phyloP scores from a whole-genome alignment of 345 rosid species.

The Kernera saxatilis region DNA sequence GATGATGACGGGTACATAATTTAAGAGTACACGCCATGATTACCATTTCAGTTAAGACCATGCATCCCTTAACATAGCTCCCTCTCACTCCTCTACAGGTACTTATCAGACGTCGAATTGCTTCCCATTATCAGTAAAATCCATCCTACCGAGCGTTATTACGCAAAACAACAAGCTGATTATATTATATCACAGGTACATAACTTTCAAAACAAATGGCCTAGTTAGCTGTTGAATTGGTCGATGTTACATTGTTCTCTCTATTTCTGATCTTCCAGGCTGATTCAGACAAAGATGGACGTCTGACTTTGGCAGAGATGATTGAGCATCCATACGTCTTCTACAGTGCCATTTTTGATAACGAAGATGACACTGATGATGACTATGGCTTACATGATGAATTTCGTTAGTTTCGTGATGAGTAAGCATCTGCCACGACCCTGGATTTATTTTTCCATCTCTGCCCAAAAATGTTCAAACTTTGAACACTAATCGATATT shows the following conservation, averaged over 20 bases:
- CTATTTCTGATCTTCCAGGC: slow-evolving; percentile 50
- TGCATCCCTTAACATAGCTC: slow-evolving; percentile 1
- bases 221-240: neutral
- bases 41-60: slow-evolving; percentile 1
- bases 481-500: neutral
- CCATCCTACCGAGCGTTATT: slow-evolving; percentile 89
- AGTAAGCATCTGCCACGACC: slow-evolving; percentile 26
- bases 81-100: slow-evolving; percentile 37
- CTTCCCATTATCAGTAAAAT: slow-evolving; percentile 75
- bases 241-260: neutral
- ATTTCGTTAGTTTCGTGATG: slow-evolving; percentile 52
- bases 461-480: neutral
- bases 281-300: slow-evolving; percentile 79
- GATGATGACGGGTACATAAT: slow-evolving; percentile 75
- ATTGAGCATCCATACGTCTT: slow-evolving; percentile 89
- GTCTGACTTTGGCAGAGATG: slow-evolving; percentile 74
- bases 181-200: slow-evolving; percentile 84
- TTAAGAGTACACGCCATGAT: neutral
- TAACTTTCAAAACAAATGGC: neutral
- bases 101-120: slow-evolving; percentile 64
- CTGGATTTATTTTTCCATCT: neutral
- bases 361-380: slow-evolving; percentile 62
- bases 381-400: slow-evolving; percentile 67
- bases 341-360: slow-evolving; percentile 76
- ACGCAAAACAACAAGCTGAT: slow-evolving; percentile 94